These are phyloP conservation scores for Xanthoconium stramineum DNA, from an alignment of 768 basidiomycete genomes.

Conservation along the genomic window DNA sequence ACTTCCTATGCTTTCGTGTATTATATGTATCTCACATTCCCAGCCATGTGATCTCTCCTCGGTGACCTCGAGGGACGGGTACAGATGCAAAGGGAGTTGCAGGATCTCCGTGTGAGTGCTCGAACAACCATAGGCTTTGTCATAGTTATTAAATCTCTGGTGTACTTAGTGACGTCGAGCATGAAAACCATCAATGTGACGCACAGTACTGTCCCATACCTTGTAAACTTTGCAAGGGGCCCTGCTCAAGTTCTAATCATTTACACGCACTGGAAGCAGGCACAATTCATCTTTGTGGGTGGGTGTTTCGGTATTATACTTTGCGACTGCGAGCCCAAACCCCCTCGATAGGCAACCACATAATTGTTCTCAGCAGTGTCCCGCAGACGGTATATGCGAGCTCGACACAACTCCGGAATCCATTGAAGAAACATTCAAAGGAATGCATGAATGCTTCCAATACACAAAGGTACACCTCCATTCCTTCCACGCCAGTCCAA, in stretches of 20 bases:
- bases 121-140: not conserved
- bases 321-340: conserved; percentile 6
- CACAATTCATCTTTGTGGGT: conserved; percentile 59
- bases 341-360: conserved; percentile 42
- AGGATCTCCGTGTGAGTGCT: conserved; percentile 37
- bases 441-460: conserved; percentile 56
- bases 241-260: conserved; percentile 46
- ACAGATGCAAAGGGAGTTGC: conserved; percentile 44
- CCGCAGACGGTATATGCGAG: conserved; percentile 50
- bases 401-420: conserved; percentile 56
- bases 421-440: conserved; percentile 58
- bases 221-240: conserved; percentile 54
- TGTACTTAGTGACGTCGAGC: conserved; percentile 41
- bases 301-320: conserved; percentile 3
- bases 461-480: conserved; percentile 51
- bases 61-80: conserved; percentile 28
- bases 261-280: conserved; percentile 45
- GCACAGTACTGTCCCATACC: conserved; percentile 48
- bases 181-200: conserved; percentile 49
- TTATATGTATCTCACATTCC: not conserved
- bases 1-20: not conserved
- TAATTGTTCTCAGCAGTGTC: conserved; percentile 42
- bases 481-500: not conserved
- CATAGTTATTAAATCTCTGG: not conserved
- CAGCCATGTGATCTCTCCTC: conserved; percentile 44